Evolutionary conservation across 345 rosid species (phyloP).

Genomic region (Eucalyptus pauciflora): DNA sequence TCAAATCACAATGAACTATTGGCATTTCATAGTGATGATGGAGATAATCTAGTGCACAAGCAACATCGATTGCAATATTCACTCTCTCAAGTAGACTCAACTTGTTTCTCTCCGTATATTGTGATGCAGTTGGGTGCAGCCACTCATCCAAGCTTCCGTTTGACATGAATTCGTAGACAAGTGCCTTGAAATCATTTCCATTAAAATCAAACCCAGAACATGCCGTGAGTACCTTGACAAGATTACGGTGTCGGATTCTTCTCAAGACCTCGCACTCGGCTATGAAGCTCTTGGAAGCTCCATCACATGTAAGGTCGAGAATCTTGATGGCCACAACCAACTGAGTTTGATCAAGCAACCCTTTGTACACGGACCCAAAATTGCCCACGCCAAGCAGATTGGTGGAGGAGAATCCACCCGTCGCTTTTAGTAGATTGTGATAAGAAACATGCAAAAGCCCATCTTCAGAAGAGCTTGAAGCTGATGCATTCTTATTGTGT

Average conservation of each 20-base stretch:
- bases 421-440: not conserved
- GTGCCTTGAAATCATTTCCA: not conserved
- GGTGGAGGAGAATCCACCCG: not conserved
- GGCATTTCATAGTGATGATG: not conserved
- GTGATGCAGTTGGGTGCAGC: not conserved
- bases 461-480: too few species aligned
- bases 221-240: not conserved
- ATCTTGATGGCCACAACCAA: not conserved
- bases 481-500: too few species aligned
- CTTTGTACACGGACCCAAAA: not conserved
- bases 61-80: not conserved
- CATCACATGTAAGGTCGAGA: not conserved
- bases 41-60: not conserved
- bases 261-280: not conserved
- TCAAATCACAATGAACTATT: not conserved
- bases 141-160: not conserved
- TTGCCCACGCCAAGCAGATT: not conserved
- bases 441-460: too few species aligned
- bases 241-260: not conserved
- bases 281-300: not conserved
- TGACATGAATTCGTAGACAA: not conserved
- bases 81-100: not conserved
- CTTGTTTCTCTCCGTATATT: not conserved
- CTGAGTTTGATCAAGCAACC: not conserved
- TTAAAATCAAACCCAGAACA: not conserved